phyloP scores from a whole-genome alignment of 192 early-diverging fungal species.

The Umbelopsis vinacea region DNA sequence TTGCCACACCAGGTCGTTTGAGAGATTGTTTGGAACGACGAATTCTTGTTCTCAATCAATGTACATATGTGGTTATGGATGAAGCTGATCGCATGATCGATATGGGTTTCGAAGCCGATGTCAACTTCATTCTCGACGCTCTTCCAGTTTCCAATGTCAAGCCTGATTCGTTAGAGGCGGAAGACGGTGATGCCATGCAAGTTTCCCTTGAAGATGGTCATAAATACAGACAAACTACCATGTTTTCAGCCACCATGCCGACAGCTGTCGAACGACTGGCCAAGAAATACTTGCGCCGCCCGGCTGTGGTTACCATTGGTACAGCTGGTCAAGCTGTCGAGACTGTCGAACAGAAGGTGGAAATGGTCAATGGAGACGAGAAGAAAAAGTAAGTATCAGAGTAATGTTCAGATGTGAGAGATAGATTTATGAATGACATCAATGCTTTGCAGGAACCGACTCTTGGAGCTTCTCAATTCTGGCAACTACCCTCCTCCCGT shows the following conservation, averaged over 20 bases:
- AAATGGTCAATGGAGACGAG: slow-evolving; percentile 86
- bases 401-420: background rate
- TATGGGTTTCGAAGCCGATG: slow-evolving; percentile 94
- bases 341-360: slow-evolving; percentile 93
- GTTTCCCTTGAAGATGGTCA: slow-evolving; percentile 30
- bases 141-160: slow-evolving; percentile 91
- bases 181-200: slow-evolving; percentile 55
- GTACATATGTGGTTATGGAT: slow-evolving; percentile 98
- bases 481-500: slow-evolving; percentile 81
- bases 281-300: slow-evolving; percentile 88
- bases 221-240: slow-evolving; percentile 92
- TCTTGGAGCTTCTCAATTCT: slow-evolving; percentile 74
- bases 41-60: slow-evolving; percentile 90
- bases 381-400: slow-evolving; percentile 70
- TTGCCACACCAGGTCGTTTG: slow-evolving; percentile 97
- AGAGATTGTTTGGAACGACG: slow-evolving; percentile 90
- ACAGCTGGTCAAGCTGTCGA: slow-evolving; percentile 95
- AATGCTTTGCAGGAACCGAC: slow-evolving; percentile 60
- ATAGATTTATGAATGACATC: background rate
- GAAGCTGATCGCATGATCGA: slow-evolving; percentile 97
- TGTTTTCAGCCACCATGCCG: slow-evolving; percentile 99
- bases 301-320: slow-evolving; percentile 96
- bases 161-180: slow-evolving; percentile 77
- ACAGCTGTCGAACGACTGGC: slow-evolving; percentile 92
- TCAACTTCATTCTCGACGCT: slow-evolving; percentile 94